These are phyloP conservation scores for Lojkania enalia DNA, from an alignment of 2,329 filamentous ascomycete genomes.

Conservation along the genomic window DNA sequence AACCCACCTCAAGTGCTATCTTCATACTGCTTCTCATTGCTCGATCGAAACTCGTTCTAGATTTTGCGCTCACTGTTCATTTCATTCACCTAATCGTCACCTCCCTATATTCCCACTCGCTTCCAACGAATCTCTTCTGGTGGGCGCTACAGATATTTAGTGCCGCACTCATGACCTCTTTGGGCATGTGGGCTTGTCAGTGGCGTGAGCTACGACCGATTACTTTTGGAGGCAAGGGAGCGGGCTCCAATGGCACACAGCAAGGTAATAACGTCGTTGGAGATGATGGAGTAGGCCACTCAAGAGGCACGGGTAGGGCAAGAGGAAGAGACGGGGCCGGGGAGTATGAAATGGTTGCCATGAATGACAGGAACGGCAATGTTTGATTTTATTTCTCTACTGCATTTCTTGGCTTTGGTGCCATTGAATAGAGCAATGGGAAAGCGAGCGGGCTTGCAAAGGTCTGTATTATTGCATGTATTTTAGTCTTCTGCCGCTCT, in stretches of 20 bases:
- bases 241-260: slow-evolving; percentile 17
- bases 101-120: slow-evolving; percentile 72
- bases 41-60: slow-evolving; percentile 90
- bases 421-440: slow-evolving; percentile 14
- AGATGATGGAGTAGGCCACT: slow-evolving; percentile 45
- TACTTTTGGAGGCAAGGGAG: slow-evolving; percentile 69
- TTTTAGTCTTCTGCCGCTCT: no score
- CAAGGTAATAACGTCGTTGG: slow-evolving; percentile 27
- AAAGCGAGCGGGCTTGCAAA: neutral
- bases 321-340: slow-evolving; percentile 51
- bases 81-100: slow-evolving; percentile 78
- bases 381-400: slow-evolving; percentile 28
- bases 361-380: slow-evolving; percentile 44
- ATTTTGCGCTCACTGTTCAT: slow-evolving; percentile 90
- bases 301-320: slow-evolving; percentile 45
- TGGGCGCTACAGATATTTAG: slow-evolving; percentile 71
- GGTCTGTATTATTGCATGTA: no score
- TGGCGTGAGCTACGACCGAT: slow-evolving; percentile 89
- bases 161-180: slow-evolving; percentile 64
- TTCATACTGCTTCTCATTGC: slow-evolving; percentile 82
- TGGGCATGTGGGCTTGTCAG: slow-evolving; percentile 89
- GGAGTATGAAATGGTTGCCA: slow-evolving; percentile 54
- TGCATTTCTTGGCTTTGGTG: slow-evolving; percentile 37
- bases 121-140: slow-evolving; percentile 84
- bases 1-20: slow-evolving; percentile 64